Base-by-base conservation (phyloP, 495 filamentous ascomycete species). In the Symbiotaphrina buchneri region DNA sequence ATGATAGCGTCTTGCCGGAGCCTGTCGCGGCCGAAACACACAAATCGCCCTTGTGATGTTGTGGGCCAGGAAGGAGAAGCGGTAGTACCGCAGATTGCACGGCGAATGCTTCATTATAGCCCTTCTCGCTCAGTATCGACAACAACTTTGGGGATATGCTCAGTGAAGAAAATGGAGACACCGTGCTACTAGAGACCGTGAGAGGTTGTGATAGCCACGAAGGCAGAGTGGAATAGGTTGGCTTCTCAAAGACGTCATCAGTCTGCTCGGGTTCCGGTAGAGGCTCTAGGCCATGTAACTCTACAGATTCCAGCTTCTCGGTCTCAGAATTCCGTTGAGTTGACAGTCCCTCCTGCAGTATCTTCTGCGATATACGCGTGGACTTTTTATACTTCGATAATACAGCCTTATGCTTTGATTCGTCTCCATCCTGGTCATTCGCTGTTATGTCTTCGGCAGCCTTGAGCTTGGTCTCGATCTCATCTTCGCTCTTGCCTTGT, bases 1-100 rank as follows among this genome's bases (percentile, higher is more conserved):
- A 95, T 4, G 85, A 72, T 2, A 95, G 52, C 0, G 85, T 95
- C 45, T 95, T 95, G 28, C 85, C 85, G 0, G 85, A 94, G 3
- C 85, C 85, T 1, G 85, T 95, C 3, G 80, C 68, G 1, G 85
- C 85, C 14, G 81, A 82, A 10, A 95, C 65, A 31, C 87, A 75
- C 5, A 95, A 37, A 51, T 95, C 85, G 2, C 80, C 75, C 2
- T 58, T 48, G 33, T 65, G 59, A 10, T 48, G 54, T 25, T 63
- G 47, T 10, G 49, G 46, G 0, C 62, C 62, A 5, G 74, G 64
- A 0, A 85, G 50, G 3, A 94, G 61, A 18, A 90, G 52, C 4
- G 83, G 82, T 18, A 94, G 62, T 0, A 85, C 65, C 0, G 69
- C 65, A 0, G 79, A 69, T 47, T 95, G 85, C 0, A 94, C 73